A percentile compares a stretch with the other conserved stretches of the same genome.
Evolutionary conservation across 73 alveolate genomes (phyloP).

Genomic region (Paramecium sexaurelia): DNA sequence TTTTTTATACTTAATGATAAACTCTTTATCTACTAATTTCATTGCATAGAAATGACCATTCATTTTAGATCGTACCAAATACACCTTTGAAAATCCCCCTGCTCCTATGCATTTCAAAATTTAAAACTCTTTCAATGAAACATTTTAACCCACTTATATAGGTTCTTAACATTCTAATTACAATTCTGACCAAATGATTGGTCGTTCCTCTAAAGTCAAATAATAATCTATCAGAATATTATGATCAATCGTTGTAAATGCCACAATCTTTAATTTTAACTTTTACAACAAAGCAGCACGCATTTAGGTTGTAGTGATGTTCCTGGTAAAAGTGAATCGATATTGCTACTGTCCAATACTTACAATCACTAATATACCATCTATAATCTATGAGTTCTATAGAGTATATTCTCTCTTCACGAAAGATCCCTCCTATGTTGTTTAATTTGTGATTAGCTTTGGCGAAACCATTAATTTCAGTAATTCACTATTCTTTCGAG

Average conservation of each 20-base stretch:
- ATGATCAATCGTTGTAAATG: conserved; percentile 19
- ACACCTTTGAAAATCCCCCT: conserved; percentile 88
- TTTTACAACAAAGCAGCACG: background rate
- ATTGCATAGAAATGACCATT: conserved; percentile 89
- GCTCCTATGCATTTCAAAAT: conserved; percentile 85
- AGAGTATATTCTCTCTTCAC: background rate
- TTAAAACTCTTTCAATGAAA: conserved; percentile 46
- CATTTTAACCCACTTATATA: background rate
- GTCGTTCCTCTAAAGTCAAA: conserved; percentile 63
- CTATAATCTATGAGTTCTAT: background rate
- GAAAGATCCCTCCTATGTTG: background rate
- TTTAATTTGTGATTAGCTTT: background rate
- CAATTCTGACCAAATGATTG: conserved; percentile 1
- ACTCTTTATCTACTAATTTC: conserved; percentile 79
- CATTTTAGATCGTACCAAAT: conserved; percentile 76
- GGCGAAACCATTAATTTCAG: background rate
- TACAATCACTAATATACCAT: background rate
- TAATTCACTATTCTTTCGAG: conserved; percentile 24
- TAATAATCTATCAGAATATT: conserved; percentile 51
- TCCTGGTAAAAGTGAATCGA: background rate
- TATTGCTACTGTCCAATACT: background rate
- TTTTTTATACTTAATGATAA: conserved; percentile 70
- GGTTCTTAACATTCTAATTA: background rate
- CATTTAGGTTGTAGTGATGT: conserved; percentile 18
- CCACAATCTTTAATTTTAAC: background rate